These are phyloP conservation scores for Colletotrichum agaves DNA, from an alignment of 2,329 filamentous ascomycete species.

Conservation along the genomic window DNA sequence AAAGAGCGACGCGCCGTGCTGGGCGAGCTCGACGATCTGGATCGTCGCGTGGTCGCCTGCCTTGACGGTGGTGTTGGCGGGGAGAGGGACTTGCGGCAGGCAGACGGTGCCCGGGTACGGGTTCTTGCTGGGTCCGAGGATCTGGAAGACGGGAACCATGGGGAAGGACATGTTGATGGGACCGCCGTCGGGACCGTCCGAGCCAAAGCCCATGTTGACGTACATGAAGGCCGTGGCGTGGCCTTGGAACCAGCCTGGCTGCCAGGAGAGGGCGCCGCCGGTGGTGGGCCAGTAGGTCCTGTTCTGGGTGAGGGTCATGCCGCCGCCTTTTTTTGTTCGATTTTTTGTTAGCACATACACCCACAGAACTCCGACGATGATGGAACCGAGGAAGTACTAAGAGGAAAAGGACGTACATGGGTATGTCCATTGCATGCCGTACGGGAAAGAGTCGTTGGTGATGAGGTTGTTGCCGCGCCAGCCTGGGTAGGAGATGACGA, in stretches of 20 bases:
- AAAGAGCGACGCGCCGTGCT: slow-evolving; percentile 85
- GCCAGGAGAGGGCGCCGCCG: slow-evolving; percentile 88
- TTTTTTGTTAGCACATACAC: no score
- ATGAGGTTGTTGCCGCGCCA: slow-evolving; percentile 89
- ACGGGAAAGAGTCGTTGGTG: slow-evolving; percentile 82
- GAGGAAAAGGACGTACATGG: slow-evolving; percentile 74
- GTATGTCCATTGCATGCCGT: slow-evolving; percentile 95
- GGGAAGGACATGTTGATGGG: slow-evolving; percentile 88
- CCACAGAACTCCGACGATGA: no score
- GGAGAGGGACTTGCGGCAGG: slow-evolving; percentile 87
- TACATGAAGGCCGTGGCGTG: slow-evolving; percentile 86
- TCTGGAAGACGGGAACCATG: slow-evolving; percentile 84
- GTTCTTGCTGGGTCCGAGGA: slow-evolving; percentile 82
- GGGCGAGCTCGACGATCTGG: slow-evolving; percentile 83
- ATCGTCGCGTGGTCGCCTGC: slow-evolving; percentile 92
- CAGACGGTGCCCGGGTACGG: slow-evolving; percentile 92
- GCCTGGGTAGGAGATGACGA: slow-evolving; percentile 86
- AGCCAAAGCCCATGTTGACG: slow-evolving; percentile 90
- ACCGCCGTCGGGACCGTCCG: slow-evolving; percentile 68
- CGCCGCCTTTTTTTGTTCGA: slow-evolving; percentile 72
- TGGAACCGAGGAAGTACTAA: no score
- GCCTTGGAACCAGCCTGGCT: slow-evolving; percentile 96
- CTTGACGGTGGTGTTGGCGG: slow-evolving; percentile 74
- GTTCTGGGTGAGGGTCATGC: slow-evolving; percentile 80
- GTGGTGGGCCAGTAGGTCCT: slow-evolving; percentile 90